These are phyloP conservation scores for Dianthus caryophyllus DNA, from an alignment of 148 eudicot species.

Conservation along the genomic window DNA sequence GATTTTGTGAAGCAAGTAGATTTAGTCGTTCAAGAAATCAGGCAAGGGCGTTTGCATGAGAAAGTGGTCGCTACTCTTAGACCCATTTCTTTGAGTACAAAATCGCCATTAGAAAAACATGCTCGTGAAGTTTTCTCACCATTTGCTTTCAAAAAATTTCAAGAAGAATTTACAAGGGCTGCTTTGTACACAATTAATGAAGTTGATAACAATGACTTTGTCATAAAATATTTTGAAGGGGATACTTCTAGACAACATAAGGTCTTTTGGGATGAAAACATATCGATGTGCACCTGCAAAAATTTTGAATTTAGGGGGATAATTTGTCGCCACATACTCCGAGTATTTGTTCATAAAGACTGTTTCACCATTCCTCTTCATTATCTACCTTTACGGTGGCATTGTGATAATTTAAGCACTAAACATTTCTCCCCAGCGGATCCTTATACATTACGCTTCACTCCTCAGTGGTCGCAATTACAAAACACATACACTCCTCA, in stretches of 20 bases:
- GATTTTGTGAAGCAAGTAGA: slow-evolving; percentile 21
- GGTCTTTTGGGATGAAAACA: not conserved
- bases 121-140: not conserved
- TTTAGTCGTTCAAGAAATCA: slow-evolving; percentile 16
- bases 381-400: too few relatives aligned
- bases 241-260: not conserved
- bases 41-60: slow-evolving; percentile 9
- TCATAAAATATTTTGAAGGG: not conserved
- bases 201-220: not conserved
- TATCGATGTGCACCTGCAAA: not conserved
- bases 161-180: slow-evolving; percentile 8
- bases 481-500: too few relatives aligned
- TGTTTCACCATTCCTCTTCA: too few relatives aligned
- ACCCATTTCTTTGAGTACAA: slow-evolving; percentile 1
- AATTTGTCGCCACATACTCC: too few relatives aligned
- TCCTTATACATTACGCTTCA: too few relatives aligned
- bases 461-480: too few relatives aligned
- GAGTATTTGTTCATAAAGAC: too few relatives aligned
- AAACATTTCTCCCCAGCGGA: too few relatives aligned
- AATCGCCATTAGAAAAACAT: slow-evolving; percentile 24
- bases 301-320: too few relatives aligned
- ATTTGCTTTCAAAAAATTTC: slow-evolving; percentile 16
- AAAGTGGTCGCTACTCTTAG: slow-evolving; percentile 11
- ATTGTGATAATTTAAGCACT: too few relatives aligned
- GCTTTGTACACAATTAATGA: not conserved